Conservation (phyloP, 148 eudicot genomes). For the Gaultheria prostrata region DNA sequence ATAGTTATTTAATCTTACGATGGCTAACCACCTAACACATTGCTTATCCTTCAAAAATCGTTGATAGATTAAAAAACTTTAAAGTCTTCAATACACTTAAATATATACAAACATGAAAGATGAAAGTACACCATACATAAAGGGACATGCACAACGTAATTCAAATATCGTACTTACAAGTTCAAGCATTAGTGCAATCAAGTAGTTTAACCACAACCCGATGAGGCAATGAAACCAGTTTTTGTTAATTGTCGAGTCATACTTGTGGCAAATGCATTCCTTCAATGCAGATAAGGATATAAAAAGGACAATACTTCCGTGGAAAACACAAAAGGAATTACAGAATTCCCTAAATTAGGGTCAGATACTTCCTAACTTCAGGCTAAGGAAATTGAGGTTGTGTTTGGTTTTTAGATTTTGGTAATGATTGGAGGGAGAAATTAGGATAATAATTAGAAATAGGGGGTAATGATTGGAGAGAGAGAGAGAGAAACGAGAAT, state of each 20-base stretch:
- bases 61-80: neutral
- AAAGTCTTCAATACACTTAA: neutral
- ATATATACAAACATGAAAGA: neutral
- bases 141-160: neutral
- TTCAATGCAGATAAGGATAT: neutral
- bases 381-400: neutral
- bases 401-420: too few species aligned
- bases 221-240: neutral
- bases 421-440: too few species aligned
- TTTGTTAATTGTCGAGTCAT: neutral
- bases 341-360: neutral
- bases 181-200: neutral
- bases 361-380: neutral
- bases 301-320: neutral
- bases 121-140: neutral
- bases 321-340: neutral
- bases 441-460: too few species aligned
- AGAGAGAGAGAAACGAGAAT: too few species aligned
- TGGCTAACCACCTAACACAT: too few species aligned
- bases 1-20: too few species aligned
- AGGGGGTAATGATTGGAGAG: too few species aligned
- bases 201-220: neutral
- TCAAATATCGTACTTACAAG: neutral
- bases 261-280: neutral
- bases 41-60: too few species aligned